A percentile compares a stretch with the other conserved stretches of the same genome.
phyloP scores from a whole-genome alignment of 345 rosid species.

The Melaleuca quinquenervia region DNA sequence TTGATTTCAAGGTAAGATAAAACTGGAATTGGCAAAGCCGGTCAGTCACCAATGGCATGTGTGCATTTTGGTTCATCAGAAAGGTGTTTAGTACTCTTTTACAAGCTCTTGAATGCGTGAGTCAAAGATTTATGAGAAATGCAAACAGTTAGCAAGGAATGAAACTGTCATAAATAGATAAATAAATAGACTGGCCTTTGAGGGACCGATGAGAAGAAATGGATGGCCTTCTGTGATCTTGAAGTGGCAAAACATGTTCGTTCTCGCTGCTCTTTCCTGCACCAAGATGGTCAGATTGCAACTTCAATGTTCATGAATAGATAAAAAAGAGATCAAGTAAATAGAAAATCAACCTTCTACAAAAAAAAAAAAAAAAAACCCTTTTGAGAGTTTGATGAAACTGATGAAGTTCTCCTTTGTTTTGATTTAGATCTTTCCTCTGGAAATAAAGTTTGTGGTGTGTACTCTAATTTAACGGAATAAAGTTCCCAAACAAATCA shows the following conservation, averaged over 20 bases:
- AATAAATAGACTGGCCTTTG: neutral
- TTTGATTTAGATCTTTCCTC: neutral
- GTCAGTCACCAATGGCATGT: neutral
- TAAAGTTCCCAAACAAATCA: neutral
- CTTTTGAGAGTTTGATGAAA: neutral
- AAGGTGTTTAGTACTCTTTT: neutral
- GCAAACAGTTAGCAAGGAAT: neutral
- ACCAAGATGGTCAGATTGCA: neutral
- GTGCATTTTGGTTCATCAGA: neutral
- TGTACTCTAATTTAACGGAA: neutral
- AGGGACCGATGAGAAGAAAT: neutral
- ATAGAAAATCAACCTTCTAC: neutral
- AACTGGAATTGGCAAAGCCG: neutral
- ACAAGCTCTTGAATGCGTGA: neutral
- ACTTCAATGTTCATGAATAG: neutral
- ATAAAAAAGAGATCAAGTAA: neutral
- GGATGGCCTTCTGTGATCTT: neutral
- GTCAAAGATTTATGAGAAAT: neutral
- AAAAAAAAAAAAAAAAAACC: neutral
- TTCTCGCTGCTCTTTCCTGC: neutral
- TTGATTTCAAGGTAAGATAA: neutral
- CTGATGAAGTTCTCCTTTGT: neutral
- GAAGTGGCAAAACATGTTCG: neutral
- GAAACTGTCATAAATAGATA: neutral
- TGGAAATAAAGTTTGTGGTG: neutral